phyloP scores from a whole-genome alignment of 768 basidiomycete species.

The Hypsizygus marmoreus region DNA sequence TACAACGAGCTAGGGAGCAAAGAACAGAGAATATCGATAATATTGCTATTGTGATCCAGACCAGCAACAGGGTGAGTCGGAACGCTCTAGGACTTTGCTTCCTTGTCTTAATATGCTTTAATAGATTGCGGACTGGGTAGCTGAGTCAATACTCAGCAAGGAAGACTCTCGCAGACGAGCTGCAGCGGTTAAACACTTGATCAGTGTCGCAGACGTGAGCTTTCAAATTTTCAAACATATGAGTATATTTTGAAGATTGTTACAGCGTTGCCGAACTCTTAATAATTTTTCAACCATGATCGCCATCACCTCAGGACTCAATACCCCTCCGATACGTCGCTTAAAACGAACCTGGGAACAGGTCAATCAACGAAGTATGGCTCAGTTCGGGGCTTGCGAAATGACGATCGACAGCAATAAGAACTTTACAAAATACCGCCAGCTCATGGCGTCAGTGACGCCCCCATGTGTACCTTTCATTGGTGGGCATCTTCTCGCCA shows the following conservation, averaged over 20 bases:
- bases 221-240: not conserved
- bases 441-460: conserved; percentile 76
- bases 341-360: conserved; percentile 94
- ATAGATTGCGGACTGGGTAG: conserved; percentile 93
- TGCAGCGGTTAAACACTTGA: conserved; percentile 83
- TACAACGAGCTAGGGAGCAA: conserved; percentile 80
- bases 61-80: conserved; percentile 74
- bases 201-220: conserved; percentile 86
- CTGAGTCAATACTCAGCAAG: conserved; percentile 75
- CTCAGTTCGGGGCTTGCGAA: conserved; percentile 78
- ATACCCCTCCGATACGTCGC: conserved; percentile 90
- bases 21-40: conserved; percentile 76
- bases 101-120: conserved; percentile 2
- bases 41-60: conserved; percentile 84
- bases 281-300: conserved; percentile 99
- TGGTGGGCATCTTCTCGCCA: conserved; percentile 50
- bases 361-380: conserved; percentile 73
- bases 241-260: conserved; percentile 9
- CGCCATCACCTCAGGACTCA: conserved; percentile 91
- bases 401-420: conserved; percentile 90
- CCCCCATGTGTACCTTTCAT: conserved; percentile 98
- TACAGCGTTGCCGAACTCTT: conserved; percentile 80
- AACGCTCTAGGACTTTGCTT: not conserved
- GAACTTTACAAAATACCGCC: conserved; percentile 92
- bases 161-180: conserved; percentile 87